phyloP scores from a whole-genome alignment of 75 land plant species.

The Gnetum montanum region DNA sequence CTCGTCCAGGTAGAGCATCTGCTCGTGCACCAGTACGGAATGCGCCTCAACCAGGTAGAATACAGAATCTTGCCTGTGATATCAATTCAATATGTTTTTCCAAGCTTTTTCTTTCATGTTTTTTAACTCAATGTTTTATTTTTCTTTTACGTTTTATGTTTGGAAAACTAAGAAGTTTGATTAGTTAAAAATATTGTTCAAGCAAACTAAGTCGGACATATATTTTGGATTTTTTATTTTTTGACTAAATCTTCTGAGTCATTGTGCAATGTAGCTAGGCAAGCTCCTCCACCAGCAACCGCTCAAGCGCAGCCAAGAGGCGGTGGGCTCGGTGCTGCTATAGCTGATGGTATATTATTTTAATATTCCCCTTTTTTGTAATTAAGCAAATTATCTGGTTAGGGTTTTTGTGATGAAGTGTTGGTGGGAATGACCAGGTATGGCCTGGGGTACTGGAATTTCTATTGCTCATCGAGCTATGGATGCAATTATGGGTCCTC shows the following conservation, averaged over 20 bases:
- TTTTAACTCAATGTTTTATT: too few species aligned
- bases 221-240: too few species aligned
- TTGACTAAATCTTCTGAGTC: too few species aligned
- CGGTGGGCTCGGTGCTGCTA: conserved; percentile 64
- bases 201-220: too few species aligned
- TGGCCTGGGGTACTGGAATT: conserved; percentile 91
- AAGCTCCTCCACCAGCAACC: conserved; percentile 68
- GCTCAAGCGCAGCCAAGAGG: conserved; percentile 43
- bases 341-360: conserved; percentile 57
- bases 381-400: not conserved
- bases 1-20: not conserved
- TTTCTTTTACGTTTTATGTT: too few species aligned
- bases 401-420: not conserved
- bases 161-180: too few species aligned
- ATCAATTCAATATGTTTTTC: too few species aligned
- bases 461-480: conserved; percentile 86
- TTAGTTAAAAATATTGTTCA: too few species aligned
- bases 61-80: too few species aligned
- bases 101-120: too few species aligned
- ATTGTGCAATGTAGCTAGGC: conserved; percentile 19
- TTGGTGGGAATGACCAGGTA: conserved; percentile 20
- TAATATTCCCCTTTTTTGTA: not conserved
- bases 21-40: not conserved
- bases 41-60: not conserved
- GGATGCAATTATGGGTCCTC: conserved; percentile 81